These are phyloP conservation scores for Pythium vanterpoolii DNA, from an alignment of 352 stramenopile species.

Conservation along the genomic window DNA sequence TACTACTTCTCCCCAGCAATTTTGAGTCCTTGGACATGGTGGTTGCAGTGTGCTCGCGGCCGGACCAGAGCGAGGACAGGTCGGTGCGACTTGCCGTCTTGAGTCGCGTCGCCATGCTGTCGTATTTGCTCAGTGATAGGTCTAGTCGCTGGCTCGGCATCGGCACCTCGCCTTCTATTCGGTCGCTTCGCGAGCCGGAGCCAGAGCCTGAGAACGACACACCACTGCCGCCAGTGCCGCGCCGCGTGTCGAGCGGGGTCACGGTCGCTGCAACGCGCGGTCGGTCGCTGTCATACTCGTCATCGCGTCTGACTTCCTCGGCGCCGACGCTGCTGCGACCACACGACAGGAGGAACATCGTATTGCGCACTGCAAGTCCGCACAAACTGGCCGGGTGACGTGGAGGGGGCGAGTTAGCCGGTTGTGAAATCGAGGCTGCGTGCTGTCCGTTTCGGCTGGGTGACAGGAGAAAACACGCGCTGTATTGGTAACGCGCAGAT, in stretches of 20 bases:
- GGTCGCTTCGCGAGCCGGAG: constrained; percentile 5
- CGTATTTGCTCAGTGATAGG: constrained; percentile 29
- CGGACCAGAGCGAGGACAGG: constrained; percentile 23
- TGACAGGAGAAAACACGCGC: background rate
- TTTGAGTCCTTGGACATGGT: background rate
- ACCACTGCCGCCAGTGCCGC: background rate
- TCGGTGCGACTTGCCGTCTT: constrained; percentile 21
- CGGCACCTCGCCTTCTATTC: background rate
- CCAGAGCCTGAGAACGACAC: constrained; percentile 1
- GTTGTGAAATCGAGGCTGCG: background rate
- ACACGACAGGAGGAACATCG: constrained; percentile 40
- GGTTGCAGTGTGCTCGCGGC: background rate
- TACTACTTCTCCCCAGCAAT: background rate
- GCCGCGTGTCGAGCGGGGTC: constrained; percentile 2
- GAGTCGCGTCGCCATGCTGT: constrained; percentile 31
- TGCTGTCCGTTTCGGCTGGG: background rate
- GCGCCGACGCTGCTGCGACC: constrained; percentile 28
- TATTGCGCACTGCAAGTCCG: background rate
- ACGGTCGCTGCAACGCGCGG: background rate
- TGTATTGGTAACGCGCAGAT: background rate
- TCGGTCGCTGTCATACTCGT: background rate
- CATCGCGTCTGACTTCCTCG: constrained; percentile 1
- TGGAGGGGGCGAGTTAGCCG: too few species aligned
- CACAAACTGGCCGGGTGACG: too few species aligned
- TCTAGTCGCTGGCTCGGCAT: constrained; percentile 7